Evolutionary conservation across 2,329 filamentous ascomycete genomes (phyloP), one percentile per base, ranked within the genome.

Genomic region (Teratosphaeriaceae sp.): DNA sequence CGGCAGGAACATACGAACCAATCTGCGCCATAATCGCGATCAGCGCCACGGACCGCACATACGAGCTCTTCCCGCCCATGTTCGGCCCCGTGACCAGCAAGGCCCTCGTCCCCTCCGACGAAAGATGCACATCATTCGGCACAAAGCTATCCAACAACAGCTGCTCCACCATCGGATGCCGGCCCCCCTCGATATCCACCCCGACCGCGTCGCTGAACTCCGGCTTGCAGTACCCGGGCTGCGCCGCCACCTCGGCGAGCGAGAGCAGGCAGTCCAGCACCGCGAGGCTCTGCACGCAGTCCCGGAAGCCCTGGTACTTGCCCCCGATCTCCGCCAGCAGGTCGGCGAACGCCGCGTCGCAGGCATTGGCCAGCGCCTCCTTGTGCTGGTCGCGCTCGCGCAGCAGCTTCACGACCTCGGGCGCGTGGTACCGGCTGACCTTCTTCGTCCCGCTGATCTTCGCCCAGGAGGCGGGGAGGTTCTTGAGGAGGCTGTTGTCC

Each of bases 11-110:
- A 64, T 89, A 98, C 27, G 86, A 94, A 39, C 92, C 92, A 50
- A 96, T 84, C 61, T 98, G 92, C 6, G 88, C 88, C 71, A 98
- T 89, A 57, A 98, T 89, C 37, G 85, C 79, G 49, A 97, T 88
- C 5, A 98, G 79, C 8, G 92, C 90, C 34, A 94, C 81, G 52
- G 89, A 86, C 41, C 92, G 87, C 18, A 98, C 90, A 64, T 95
- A 98, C 45, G 85, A 92, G n/a, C 88, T 95, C 62, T 98, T 98
- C 44, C 92, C 92, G 57, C 92, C 92, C 92, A 98, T 98, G 69
- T 98, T 98, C 22, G 92, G 92, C 0, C 92, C 92, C 0, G 92
- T 98, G 56, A 98, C 83, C 43, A 97, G 82, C 53, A 96, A 78
- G 2, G 88, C 87, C 5, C 85, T 76, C 0, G 80, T 77, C 1